These are phyloP conservation scores for Trebouxia sp. DNA, from an alignment of 139 green algal species.

Conservation along the genomic window DNA sequence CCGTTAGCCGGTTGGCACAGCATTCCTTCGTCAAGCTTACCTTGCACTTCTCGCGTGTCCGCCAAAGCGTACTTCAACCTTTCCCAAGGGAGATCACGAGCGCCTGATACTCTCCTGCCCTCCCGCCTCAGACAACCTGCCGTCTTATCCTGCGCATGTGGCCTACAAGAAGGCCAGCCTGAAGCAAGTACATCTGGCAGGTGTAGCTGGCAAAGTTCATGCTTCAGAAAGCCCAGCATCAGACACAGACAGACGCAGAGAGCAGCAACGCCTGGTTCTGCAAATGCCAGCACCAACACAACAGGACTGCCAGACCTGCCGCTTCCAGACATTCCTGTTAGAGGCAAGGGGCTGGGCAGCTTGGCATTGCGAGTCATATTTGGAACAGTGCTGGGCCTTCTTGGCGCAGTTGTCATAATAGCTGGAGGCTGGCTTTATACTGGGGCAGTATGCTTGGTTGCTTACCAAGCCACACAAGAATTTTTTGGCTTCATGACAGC, in stretches of 20 bases:
- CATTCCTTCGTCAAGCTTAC: too few relatives aligned
- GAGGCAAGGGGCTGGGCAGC: slow-evolving; percentile 17
- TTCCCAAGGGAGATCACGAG: too few relatives aligned
- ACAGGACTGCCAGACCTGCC: not conserved
- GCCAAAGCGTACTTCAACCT: too few relatives aligned
- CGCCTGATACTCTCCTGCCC: not conserved
- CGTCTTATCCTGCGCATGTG: not conserved
- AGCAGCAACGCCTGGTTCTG: slow-evolving; percentile 8
- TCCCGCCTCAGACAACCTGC: not conserved
- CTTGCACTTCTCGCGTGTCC: too few relatives aligned
- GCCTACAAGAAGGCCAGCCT: not conserved
- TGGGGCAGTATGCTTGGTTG: slow-evolving; percentile 61
- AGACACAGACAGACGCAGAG: not conserved
- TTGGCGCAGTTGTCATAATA: slow-evolving; percentile 60
- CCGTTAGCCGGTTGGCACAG: too few relatives aligned
- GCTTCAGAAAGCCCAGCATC: not conserved
- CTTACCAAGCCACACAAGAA: slow-evolving; percentile 68
- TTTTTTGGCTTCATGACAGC: slow-evolving; percentile 65
- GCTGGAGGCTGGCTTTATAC: slow-evolving; percentile 61
- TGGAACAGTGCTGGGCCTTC: slow-evolving; percentile 60
- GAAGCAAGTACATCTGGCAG: slow-evolving; percentile 15
- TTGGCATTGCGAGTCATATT: slow-evolving; percentile 65
- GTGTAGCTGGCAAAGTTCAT: not conserved
- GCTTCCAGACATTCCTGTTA: not conserved
- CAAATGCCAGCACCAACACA: slow-evolving; percentile 19